Conservation (phyloP, 2,329 filamentous ascomycete species). For the Sporothrix pallida region DNA sequence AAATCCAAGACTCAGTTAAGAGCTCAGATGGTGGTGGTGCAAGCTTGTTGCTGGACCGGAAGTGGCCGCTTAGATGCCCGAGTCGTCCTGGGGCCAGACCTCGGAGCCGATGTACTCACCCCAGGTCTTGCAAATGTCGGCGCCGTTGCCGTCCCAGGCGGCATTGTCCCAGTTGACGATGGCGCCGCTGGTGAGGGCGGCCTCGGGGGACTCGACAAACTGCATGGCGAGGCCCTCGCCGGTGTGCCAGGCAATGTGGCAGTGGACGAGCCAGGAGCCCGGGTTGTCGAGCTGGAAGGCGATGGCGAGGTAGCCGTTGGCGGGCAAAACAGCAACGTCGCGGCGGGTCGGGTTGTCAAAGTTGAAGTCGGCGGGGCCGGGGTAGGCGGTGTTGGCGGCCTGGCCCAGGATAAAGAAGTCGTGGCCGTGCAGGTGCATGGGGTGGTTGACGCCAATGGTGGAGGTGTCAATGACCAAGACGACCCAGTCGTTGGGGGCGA, state of each 20-base stretch:
- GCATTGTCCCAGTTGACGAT: too few species aligned
- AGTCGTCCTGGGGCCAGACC: conserved; percentile 30
- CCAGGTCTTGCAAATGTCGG: conserved; percentile 30
- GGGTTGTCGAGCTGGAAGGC: conserved; percentile 57
- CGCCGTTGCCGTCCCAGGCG: conserved; percentile 35
- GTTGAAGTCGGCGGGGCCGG: conserved; percentile 39
- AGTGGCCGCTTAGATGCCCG: conserved; percentile 26
- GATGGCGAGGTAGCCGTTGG: conserved; percentile 51
- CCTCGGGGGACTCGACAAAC: conserved; percentile 50
- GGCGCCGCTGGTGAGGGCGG: not conserved
- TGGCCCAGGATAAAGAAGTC: conserved; percentile 49
- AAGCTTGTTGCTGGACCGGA: too few species aligned
- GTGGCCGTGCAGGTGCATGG: conserved; percentile 54
- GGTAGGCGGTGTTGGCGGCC: conserved; percentile 33
- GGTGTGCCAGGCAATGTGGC: conserved; percentile 60
- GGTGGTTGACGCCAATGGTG: conserved; percentile 41
- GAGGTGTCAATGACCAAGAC: conserved; percentile 36
- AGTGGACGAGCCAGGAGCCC: conserved; percentile 59
- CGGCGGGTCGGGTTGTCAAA: conserved; percentile 50
- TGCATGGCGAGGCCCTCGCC: conserved; percentile 56
- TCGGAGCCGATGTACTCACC: conserved; percentile 19
- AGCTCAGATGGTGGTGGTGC: too few species aligned
- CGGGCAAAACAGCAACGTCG: conserved; percentile 51
- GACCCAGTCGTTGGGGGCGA: conserved; percentile 35
- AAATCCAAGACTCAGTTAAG: too few species aligned